phyloP scores from a whole-genome alignment of 176 grass and related monocot genomes.

The Carex parvula region DNA sequence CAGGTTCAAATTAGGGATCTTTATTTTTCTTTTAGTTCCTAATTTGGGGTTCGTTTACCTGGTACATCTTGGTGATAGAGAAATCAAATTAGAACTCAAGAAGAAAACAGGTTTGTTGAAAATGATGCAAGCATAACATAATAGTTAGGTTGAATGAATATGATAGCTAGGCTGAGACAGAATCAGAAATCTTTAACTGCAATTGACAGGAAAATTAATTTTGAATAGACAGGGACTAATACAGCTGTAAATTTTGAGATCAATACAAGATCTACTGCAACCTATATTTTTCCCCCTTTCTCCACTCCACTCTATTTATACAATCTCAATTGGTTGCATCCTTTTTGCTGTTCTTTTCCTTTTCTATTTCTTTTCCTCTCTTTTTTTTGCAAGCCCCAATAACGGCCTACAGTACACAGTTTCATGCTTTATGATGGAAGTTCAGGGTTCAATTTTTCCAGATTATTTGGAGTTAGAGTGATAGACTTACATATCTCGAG shows the following conservation, averaged over 20 bases:
- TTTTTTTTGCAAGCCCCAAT: background rate
- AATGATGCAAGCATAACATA: background rate
- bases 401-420: background rate
- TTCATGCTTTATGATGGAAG: background rate
- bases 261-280: background rate
- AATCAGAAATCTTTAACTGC: background rate
- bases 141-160: background rate
- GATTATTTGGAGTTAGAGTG: background rate
- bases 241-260: constrained; percentile 10
- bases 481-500: constrained; percentile 67
- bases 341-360: background rate
- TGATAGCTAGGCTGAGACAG: background rate
- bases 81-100: background rate
- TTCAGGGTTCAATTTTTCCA: background rate
- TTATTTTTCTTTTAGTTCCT: background rate
- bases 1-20: background rate
- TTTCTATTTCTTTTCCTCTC: background rate
- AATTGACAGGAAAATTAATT: background rate
- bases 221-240: background rate
- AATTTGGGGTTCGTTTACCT: background rate
- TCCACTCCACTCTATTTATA: background rate
- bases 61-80: background rate
- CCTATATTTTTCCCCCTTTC: background rate
- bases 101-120: background rate
- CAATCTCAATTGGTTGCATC: background rate